Evolutionary conservation across 2,329 filamentous ascomycete genomes (phyloP), one percentile per base, ranked within the genome.

Genomic region (Penicillium sp.): DNA sequence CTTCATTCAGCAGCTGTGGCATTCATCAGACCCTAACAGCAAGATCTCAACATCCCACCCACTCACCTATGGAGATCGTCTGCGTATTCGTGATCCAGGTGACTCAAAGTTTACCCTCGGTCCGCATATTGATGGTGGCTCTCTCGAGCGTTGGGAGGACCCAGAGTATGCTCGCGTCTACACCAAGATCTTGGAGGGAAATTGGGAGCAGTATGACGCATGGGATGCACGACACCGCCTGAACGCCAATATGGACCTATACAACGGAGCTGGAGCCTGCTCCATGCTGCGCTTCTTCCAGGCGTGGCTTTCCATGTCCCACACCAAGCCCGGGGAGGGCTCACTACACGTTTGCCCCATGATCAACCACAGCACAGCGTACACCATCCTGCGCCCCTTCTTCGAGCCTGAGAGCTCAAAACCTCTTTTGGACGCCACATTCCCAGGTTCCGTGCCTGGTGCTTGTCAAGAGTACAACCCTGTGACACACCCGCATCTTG

Each of bases 271-370:
- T 0, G 92, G 92, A 0, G 86, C 89, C 1, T 96, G 91, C 74
- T 88, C 83, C 43, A 91, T 92, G 79, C 92, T 96, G 74, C 83
- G 93, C 38, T 89, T 91, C 81, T 93, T 90, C 71, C 92, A 97
- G 74, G 92, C 91, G 16, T 97, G 92, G 92, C 73, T 97, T 49
- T 71, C 73, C 56, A 87, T 97, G 81, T 91, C 87, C 54, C 76
- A 79, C n/a, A 88, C 86, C 0, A 85, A 81, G 0, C 89, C 90
- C 0, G 80, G 81, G 5, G 87, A 96, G 75, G 92, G 92, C 1
- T 94, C 92, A 0, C 74, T 97, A 49, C 80, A 90, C 42, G 89
- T 96, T 2, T 92, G 92, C 65, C 92, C 92, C 0, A 78, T 95
- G 49, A 75, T 94, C 43, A 82, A 83, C 59, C 83, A 90, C 50